phyloP scores from a whole-genome alignment of 768 basidiomycete species.

The Russula sp. region DNA sequence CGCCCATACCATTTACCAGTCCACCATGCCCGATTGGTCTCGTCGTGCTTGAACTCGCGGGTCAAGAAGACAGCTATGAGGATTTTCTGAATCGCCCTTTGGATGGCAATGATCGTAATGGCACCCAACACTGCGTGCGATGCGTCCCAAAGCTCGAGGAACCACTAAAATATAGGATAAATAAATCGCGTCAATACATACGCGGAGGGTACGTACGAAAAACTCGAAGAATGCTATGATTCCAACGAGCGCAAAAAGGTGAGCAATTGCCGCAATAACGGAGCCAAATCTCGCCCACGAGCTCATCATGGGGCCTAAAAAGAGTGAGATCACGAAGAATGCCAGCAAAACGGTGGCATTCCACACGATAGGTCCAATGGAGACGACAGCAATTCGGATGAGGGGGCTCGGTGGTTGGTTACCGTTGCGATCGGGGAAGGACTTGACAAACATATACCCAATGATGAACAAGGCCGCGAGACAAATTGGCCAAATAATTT shows the following conservation, averaged over 20 bases:
- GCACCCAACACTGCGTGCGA: conserved; percentile 93
- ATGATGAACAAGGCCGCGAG: conserved; percentile 74
- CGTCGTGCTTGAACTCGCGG: conserved; percentile 99
- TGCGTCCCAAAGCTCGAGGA: conserved; percentile 87
- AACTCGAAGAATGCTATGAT: conserved; percentile 92
- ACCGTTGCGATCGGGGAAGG: conserved; percentile 70
- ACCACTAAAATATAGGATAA: conserved; percentile 61
- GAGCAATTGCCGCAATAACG: conserved; percentile 89
- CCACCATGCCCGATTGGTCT: conserved; percentile 99
- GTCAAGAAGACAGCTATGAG: conserved; percentile 92
- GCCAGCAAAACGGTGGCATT: conserved; percentile 84
- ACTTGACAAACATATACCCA: conserved; percentile 92
- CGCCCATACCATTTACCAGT: conserved; percentile 97
- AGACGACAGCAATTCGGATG: conserved; percentile 82
- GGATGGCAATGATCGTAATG: conserved; percentile 87
- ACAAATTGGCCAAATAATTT: conserved; percentile 78
- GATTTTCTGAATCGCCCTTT: conserved; percentile 90
- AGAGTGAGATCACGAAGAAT: conserved; percentile 89
- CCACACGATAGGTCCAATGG: conserved; percentile 92
- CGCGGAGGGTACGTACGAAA: conserved; percentile 61
- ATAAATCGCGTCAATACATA: conserved; percentile 16
- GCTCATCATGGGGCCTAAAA: conserved; percentile 87
- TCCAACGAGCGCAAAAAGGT: conserved; percentile 77
- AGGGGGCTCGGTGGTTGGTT: conserved; percentile 74
- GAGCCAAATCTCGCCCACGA: conserved; percentile 86